phyloP scores from a whole-genome alignment of 2,329 filamentous ascomycete species.

The Anthostomella pinea region DNA sequence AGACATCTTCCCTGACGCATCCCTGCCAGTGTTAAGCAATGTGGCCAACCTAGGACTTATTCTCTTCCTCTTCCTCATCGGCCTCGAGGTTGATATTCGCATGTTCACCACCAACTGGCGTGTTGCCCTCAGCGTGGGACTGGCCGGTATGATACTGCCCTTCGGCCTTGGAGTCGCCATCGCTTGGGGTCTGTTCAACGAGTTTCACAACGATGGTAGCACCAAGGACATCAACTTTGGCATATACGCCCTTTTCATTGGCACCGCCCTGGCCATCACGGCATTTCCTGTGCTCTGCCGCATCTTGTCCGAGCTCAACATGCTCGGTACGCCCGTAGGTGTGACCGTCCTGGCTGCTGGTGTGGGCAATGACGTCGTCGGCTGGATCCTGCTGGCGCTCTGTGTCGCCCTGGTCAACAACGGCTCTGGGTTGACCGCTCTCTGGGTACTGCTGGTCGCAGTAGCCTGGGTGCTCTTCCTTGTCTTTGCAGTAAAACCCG shows the following conservation, averaged over 20 bases:
- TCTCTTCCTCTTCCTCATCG: slow-evolving; percentile 72
- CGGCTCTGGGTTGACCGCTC: slow-evolving; percentile 72
- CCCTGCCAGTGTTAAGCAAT: slow-evolving; percentile 64
- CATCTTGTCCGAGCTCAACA: slow-evolving; percentile 86
- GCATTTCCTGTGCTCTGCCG: slow-evolving; percentile 89
- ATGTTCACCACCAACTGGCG: slow-evolving; percentile 69
- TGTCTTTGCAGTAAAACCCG: slow-evolving; percentile 67
- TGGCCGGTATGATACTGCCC: slow-evolving; percentile 68
- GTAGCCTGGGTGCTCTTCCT: slow-evolving; percentile 76
- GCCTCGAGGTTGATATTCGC: slow-evolving; percentile 69
- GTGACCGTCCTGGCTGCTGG: slow-evolving; percentile 89
- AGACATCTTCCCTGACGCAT: slow-evolving; percentile 64
- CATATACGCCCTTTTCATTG: slow-evolving; percentile 69
- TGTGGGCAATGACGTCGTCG: slow-evolving; percentile 87
- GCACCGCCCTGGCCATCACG: slow-evolving; percentile 90
- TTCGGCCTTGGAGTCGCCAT: slow-evolving; percentile 70
- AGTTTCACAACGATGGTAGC: slow-evolving; percentile 48
- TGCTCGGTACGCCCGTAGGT: slow-evolving; percentile 79
- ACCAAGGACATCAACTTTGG: slow-evolving; percentile 34
- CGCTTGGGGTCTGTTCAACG: slow-evolving; percentile 66
- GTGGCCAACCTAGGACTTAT: slow-evolving; percentile 71
- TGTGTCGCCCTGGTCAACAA: slow-evolving; percentile 94
- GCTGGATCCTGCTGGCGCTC: slow-evolving; percentile 89
- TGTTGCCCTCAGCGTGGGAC: slow-evolving; percentile 63
- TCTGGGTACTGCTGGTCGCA: slow-evolving; percentile 78